Evolutionary conservation across 768 basidiomycete species (phyloP).

Genomic region (Xanthoconium stramineum): DNA sequence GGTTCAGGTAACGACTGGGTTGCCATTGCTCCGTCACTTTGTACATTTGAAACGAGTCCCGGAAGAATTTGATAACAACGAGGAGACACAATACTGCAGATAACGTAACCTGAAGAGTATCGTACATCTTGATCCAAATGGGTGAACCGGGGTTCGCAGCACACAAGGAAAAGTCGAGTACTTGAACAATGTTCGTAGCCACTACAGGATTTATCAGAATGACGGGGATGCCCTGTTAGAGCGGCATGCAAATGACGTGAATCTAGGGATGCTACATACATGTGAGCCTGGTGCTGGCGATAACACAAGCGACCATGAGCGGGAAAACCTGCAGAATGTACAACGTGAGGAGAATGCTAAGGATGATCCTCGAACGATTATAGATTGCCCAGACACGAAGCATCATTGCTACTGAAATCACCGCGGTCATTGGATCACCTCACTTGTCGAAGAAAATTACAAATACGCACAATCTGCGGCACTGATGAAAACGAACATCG

Average conservation of each 20-base stretch:
- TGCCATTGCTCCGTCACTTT: neutral
- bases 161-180: slow-evolving; percentile 2
- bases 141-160: neutral
- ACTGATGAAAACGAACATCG: neutral
- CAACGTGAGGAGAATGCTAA: slow-evolving; percentile 8
- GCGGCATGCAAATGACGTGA: neutral
- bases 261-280: neutral
- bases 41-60: neutral
- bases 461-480: slow-evolving; percentile 11
- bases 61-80: neutral
- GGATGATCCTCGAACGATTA: slow-evolving; percentile 3
- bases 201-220: neutral
- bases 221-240: neutral
- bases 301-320: neutral
- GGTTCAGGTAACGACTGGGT: neutral
- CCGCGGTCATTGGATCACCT: neutral
- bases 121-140: neutral
- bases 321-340: slow-evolving; percentile 3
- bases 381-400: slow-evolving; percentile 18
- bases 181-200: neutral
- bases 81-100: neutral
- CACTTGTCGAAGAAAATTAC: neutral
- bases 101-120: neutral
- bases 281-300: neutral
- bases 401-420: slow-evolving; percentile 13